A percentile compares a stretch with the other conserved stretches of the same genome.
Conservation (phyloP, 176 grass and related monocot genomes). For the Triticum timopheevii region DNA sequence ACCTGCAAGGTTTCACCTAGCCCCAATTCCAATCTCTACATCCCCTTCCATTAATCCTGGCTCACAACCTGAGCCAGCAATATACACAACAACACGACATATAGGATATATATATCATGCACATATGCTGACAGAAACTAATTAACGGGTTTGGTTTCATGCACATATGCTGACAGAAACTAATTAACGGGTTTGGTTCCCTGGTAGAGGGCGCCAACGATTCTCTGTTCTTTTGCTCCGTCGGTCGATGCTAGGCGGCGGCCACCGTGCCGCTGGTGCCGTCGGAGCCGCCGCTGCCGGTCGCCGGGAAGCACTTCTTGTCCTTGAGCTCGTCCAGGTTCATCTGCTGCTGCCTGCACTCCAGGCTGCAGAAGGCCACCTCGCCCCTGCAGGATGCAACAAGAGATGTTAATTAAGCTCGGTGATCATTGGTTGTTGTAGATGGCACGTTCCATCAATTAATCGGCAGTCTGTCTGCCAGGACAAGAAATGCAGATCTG, state of each 20-base stretch:
- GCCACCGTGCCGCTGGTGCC: constrained; percentile 53
- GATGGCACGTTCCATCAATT: neutral
- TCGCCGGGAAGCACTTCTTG: constrained; percentile 44
- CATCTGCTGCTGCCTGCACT: constrained; percentile 83
- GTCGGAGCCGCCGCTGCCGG: constrained; percentile 35
- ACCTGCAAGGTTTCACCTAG: constrained; percentile 10
- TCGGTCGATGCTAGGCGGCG: constrained; percentile 38
- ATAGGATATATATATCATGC: constrained; percentile 29
- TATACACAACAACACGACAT: constrained; percentile 42
- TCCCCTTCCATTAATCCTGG: neutral
- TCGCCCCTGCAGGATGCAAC: constrained; percentile 61
- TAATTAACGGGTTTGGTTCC: constrained; percentile 44
- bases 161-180: constrained; percentile 34
- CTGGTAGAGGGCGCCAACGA: constrained; percentile 28
- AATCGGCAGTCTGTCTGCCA: neutral
- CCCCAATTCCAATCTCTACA: constrained; percentile 35
- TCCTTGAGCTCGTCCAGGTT: constrained; percentile 77
- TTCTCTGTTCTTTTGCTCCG: neutral
- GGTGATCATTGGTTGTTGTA: neutral
- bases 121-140: constrained; percentile 37
- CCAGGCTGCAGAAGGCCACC: constrained; percentile 80
- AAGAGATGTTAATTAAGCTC: neutral
- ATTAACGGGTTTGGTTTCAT: constrained; percentile 38
- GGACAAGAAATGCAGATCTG: constrained; percentile 6
- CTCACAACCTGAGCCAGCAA: constrained; percentile 13